Evolutionary conservation across 169 alveolate genomes (phyloP), one percentile per base, ranked within the genome.

Genomic region (Cyclospora cayetanensis): DNA sequence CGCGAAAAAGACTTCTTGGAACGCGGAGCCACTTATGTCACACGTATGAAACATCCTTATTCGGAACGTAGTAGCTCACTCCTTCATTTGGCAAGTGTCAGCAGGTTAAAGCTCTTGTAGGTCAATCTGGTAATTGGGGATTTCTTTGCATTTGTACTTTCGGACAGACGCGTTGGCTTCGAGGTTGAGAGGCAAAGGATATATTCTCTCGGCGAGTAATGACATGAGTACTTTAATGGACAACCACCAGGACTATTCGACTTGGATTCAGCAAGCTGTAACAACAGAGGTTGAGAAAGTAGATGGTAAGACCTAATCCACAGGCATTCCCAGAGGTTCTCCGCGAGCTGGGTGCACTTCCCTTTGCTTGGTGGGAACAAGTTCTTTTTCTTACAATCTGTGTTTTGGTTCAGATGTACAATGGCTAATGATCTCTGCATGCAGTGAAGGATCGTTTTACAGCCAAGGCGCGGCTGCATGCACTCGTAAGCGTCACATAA

Each of bases 241-340:
- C 15, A 68, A 68, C n/a, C 27, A 34, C 29, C 80, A 68, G 7
- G 37, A 2, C 7, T 68, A 31, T 20, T 34, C 80, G 18, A 34
- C 50, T 27, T 68, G 80, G 80, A 68, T 68, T 29, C 80, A 68
- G 80, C 80, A 31, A 39, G 80, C 80, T 0, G 50, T 68, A 7
- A 68, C 15, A 3, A 68, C 80, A 20, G 52, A 68, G 25, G 46
- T 68, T 0, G 50, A 68, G 35, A 4, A 7, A 3, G 80, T 25
- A 2, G 46, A 68, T 39, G 22, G 80, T 68, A 20, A 29, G 80
- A 2, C 34, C 4, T 41, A 11, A 11, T 15, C 60, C 60, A 7
- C 15, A 11, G 7, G 60, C 7, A 46, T 46, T 46, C 15, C 15
- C 15, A 7, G n/a, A n/a, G n/a, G n/a, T n/a, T n/a, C n/a, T n/a